A percentile compares a stretch with the other conserved stretches of the same genome.
Evolutionary conservation across 306 rosid species (phyloP).

Genomic region (Cucumis melo): DNA sequence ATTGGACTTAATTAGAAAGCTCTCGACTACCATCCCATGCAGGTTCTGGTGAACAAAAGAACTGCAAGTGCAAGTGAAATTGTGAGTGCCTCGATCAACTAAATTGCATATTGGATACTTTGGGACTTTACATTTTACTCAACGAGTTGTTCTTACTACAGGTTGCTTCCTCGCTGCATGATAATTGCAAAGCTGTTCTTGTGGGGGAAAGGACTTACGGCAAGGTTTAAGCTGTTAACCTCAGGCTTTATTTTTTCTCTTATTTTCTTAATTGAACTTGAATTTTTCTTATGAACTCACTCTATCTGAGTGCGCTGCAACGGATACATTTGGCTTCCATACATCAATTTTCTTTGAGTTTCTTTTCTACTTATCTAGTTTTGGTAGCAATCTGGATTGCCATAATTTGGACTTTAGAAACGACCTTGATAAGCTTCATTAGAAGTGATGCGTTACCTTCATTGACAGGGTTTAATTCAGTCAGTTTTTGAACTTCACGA

Average conservation of each 20-base stretch:
- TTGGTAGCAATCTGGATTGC: neutral
- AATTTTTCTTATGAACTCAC: neutral
- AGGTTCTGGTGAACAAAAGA: conserved; percentile 83
- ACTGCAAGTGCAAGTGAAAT: conserved; percentile 99
- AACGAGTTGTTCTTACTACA: conserved; percentile 26
- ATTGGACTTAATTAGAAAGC: conserved; percentile 7
- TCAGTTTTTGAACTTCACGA: conserved; percentile 90
- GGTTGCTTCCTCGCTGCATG: conserved; percentile 99
- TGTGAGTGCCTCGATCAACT: conserved; percentile 39
- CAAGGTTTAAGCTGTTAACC: conserved; percentile 42
- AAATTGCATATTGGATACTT: conserved; percentile 8
- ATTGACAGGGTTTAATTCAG: conserved; percentile 72
- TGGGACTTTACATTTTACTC: neutral
- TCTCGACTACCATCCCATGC: conserved; percentile 23
- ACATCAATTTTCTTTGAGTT: neutral
- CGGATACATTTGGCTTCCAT: neutral
- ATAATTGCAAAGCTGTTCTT: conserved; percentile 89
- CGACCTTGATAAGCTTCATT: neutral
- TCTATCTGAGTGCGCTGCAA: neutral
- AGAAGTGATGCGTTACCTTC: conserved; percentile 8
- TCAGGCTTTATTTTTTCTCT: neutral
- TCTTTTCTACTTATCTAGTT: neutral
- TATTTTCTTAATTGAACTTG: neutral
- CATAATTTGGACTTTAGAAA: neutral
- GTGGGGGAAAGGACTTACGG: conserved; percentile 92